Percentiles rank a stretch among this genome's conserved stretches.
Evolutionary conservation across 2,329 filamentous ascomycete genomes (phyloP).

Genomic region (Claviceps sp.): DNA sequence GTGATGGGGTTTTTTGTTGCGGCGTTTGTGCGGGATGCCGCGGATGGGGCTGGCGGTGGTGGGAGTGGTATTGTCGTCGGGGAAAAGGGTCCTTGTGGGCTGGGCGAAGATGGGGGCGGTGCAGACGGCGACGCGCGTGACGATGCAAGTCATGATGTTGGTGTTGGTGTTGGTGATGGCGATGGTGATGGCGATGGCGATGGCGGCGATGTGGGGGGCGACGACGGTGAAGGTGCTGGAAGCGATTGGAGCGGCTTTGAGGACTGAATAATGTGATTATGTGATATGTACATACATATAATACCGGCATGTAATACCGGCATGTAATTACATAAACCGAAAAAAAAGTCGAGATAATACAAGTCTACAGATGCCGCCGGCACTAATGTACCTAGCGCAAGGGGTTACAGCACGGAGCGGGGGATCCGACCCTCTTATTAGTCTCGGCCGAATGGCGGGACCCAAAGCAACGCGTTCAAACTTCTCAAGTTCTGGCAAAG

Average conservation of each 20-base stretch:
- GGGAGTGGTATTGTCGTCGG: constrained; percentile 1
- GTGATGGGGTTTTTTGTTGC: constrained; percentile 95
- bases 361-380: no score
- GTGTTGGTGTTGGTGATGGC: constrained; percentile 22
- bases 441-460: no score
- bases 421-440: no score
- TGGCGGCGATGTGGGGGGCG: constrained; percentile 11
- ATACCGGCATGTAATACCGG: no score
- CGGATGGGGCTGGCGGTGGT: background rate
- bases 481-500: no score
- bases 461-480: no score
- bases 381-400: no score
- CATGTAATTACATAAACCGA: no score
- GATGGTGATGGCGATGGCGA: constrained; percentile 23
- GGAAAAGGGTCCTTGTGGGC: constrained; percentile 38
- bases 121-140: constrained; percentile 19
- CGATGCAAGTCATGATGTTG: constrained; percentile 22
- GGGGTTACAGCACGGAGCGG: no score
- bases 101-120: constrained; percentile 42
- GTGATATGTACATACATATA: background rate
- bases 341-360: no score
- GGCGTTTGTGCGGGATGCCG: constrained; percentile 47
- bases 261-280: constrained; percentile 3
- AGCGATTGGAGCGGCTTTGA: constrained; percentile 9
- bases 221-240: constrained; percentile 8